Conservation (phyloP, 2,329 filamentous ascomycete genomes). For the Paecilomyces sp. region DNA sequence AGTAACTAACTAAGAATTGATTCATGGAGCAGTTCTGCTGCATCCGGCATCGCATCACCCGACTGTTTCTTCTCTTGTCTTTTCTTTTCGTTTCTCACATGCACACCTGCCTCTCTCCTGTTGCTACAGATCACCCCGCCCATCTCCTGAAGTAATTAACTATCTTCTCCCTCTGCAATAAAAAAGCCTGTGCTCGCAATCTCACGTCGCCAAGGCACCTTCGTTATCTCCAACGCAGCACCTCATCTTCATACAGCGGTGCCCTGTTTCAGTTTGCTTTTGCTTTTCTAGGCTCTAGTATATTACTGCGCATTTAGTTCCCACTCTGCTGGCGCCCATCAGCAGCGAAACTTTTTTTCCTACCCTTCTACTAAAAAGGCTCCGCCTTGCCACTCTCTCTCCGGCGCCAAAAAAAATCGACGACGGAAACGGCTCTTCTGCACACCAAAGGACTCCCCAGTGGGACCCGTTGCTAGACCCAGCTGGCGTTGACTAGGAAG, state of each 20-base stretch:
- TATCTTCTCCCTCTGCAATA: background rate
- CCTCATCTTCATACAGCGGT: background rate
- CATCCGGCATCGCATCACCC: background rate
- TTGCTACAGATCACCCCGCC: background rate
- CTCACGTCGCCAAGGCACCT: background rate
- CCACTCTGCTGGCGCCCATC: background rate
- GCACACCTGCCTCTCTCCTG: background rate
- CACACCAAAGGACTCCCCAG: background rate
- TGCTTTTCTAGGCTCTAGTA: background rate
- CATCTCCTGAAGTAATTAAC: background rate
- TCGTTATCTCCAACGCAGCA: background rate
- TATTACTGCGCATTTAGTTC: background rate
- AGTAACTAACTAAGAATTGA: too few relatives aligned
- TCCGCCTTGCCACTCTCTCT: slow-evolving; percentile 1
- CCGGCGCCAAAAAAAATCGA: background rate
- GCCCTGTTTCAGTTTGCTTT: background rate
- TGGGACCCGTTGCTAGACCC: background rate
- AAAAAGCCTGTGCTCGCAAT: background rate
- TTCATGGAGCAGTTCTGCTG: background rate
- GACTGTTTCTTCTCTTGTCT: background rate
- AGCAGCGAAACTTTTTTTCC: background rate
- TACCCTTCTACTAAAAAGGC: background rate
- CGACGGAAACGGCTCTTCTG: slow-evolving; percentile 2
- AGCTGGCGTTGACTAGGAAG: background rate
- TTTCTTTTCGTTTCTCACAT: background rate